Evolutionary conservation across 495 filamentous ascomycete species (phyloP).

Genomic region (Annulohypoxylon moriforme): DNA sequence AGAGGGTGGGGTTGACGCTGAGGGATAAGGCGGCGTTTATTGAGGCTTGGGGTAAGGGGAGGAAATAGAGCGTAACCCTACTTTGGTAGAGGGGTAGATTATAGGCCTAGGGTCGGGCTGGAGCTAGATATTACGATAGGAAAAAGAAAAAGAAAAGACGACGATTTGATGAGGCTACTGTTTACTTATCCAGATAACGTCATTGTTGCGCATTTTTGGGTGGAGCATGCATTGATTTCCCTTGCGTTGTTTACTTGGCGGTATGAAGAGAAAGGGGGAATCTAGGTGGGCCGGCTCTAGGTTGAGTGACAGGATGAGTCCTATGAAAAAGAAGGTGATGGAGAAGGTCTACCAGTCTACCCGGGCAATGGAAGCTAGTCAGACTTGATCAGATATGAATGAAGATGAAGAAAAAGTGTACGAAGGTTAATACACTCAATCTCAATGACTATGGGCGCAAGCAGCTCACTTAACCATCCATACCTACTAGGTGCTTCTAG

Average conservation of each 20-base stretch:
- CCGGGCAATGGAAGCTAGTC: too few relatives aligned
- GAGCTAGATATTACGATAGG: not conserved
- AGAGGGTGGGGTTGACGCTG: slow-evolving; percentile 85
- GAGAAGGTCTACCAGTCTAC: not conserved
- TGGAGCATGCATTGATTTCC: slow-evolving; percentile 34
- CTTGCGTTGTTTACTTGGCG: not conserved
- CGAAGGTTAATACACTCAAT: too few relatives aligned
- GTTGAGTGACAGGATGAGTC: too few relatives aligned
- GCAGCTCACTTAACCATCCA: not conserved
- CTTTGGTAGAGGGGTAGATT: not conserved
- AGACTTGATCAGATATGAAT: not conserved
- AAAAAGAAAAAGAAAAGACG: not conserved
- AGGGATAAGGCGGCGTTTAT: slow-evolving; percentile 87
- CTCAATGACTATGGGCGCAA: not conserved
- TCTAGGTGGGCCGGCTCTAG: not conserved
- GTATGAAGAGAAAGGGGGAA: not conserved
- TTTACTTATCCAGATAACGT: slow-evolving; percentile 18
- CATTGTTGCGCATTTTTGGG: slow-evolving; percentile 35
- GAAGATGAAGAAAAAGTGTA: slow-evolving; percentile 7
- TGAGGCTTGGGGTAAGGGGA: slow-evolving; percentile 61
- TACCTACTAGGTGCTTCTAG: not conserved
- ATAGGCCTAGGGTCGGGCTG: not conserved
- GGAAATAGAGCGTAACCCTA: slow-evolving; percentile 39
- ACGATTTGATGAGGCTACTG: not conserved
- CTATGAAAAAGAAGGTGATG: not conserved